Evolutionary conservation across 2,329 filamentous ascomycete species (phyloP), one percentile per base, ranked within the genome.

Genomic region (Westerdykella ornata): DNA sequence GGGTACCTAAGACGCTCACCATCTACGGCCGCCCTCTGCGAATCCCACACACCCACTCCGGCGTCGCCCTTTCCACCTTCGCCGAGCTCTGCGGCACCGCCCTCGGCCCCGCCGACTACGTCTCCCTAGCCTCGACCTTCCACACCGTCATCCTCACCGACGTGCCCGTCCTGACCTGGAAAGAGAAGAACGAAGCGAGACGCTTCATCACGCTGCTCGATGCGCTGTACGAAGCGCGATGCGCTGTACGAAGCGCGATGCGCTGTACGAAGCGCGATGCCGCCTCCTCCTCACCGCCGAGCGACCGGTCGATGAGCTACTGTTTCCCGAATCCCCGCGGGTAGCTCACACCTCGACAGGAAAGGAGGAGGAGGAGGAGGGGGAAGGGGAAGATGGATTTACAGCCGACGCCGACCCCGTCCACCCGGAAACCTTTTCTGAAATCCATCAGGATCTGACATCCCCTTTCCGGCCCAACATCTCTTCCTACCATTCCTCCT

Each of bases 61-160:
- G 81, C 14, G 67, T 76, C 1, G 75, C 80, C 0, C 72, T 73
- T 41, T 88, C 84, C 77, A 75, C 77, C 8, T 92, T 90, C 53
- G 56, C 71, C 12, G 75, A 83, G 28, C 74, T 90, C 1, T 87
- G 85, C 43, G 74, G 74, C 44, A 68, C 65, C 5, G 65, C 65
- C 5, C 80, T 88, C 34, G 86, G 86, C 0, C 85, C 85, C 1
- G 86, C 86, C 19, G 86, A 92, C 67, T 92, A 89, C 65, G 84
- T 89, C 41, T 84, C 83, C 1, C 76, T 92, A 60, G 84, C 85
- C 1, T 88, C 84, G 1, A 84, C 77, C 13, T 90, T 82, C 61
- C 84, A 89, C 63, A 89, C 85, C 0, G 75, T 90, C 46, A 78
- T 90, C 57, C 70, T 90, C 35, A 82, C 84, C 50, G 68, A 80